Base-by-base conservation (phyloP, 192 early-diverging fungal genomes). In the Linnemannia hyalina region DNA sequence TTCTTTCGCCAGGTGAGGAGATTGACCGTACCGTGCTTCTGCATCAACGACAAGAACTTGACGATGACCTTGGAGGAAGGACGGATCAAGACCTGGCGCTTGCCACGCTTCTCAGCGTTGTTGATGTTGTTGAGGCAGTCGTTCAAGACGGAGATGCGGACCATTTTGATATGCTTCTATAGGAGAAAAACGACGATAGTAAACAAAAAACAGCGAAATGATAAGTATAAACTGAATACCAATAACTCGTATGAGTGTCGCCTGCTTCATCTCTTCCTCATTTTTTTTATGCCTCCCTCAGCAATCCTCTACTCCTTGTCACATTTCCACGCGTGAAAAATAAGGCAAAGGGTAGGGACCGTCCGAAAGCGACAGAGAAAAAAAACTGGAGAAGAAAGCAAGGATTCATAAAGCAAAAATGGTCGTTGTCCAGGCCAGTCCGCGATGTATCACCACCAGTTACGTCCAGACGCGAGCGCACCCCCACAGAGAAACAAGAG, bases 11-110 rank as follows among this genome's bases (percentile, higher is more conserved):
- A 46, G 44, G 44, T 0, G 26, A 65, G 40, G 3, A 49, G 20
- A 35, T 26, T 4, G 6, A 29, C 42, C 94, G 72, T 91, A 97
- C 96, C 97, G 92, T 98, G 97, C 93, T 96, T 96, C 93, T 98
- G 98, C 97, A 99, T 99, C 82, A 98, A 97, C 82, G 96, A 96
- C 72, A 99, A 92, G 95, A 99, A 99, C 94, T 97, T 98, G 94
- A 98, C 93, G 81, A 99, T 95, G 90, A 99, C 97, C 94, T 98
- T 98, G 89, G 97, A 98, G 89, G 95, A 96, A 83, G 98, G 98
- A 88, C 97, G 96, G 91, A 99, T 91, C 85, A 98, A 88, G 60
- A 98, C 97, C 92, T 99, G 98, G 89, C 97, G 96, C 95, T 98
- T 98, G 75, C 98, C 98, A 91, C 93, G 95, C 90, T 96, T 97